These are phyloP conservation scores for Themeda triandra DNA, from an alignment of 176 grass and related monocot species.

Conservation along the genomic window DNA sequence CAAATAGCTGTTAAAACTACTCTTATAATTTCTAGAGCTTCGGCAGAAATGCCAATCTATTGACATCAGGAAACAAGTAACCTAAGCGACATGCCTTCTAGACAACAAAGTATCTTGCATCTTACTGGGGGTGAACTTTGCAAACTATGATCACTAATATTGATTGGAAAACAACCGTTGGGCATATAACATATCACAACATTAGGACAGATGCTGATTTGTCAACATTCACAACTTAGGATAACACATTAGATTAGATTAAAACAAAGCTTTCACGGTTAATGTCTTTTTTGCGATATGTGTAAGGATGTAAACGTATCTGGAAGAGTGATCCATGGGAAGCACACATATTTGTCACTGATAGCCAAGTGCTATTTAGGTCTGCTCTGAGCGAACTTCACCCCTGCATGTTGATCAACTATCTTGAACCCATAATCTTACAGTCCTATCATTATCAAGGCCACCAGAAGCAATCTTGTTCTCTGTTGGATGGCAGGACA, in stretches of 20 bases:
- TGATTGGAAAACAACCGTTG: neutral
- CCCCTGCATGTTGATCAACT: slow-evolving; percentile 15
- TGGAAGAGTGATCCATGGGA: neutral
- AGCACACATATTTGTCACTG: neutral
- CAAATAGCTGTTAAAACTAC: neutral
- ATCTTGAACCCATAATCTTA: slow-evolving; percentile 84
- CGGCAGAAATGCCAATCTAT: neutral
- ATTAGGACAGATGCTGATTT: neutral
- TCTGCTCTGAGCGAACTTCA: neutral
- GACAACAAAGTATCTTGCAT: neutral
- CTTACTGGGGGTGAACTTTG: neutral
- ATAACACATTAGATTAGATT: neutral
- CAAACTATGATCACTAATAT: neutral
- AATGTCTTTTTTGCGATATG: neutral
- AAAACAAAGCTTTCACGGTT: slow-evolving; percentile 4
- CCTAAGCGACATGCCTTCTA: neutral
- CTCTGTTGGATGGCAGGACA: slow-evolving; percentile 67
- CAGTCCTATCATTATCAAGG: slow-evolving; percentile 67
- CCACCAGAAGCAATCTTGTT: slow-evolving; percentile 84
- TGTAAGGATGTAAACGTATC: neutral
- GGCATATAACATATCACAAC: neutral
- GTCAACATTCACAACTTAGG: neutral
- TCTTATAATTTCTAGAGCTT: neutral
- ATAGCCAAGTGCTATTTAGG: neutral
- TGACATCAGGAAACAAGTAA: neutral